Percentiles rank a stretch among this genome's conserved stretches.
Evolutionary conservation across 225 moss, liverwort and hornwort genomes (phyloP).

Genomic region (Physcomitrium patens): DNA sequence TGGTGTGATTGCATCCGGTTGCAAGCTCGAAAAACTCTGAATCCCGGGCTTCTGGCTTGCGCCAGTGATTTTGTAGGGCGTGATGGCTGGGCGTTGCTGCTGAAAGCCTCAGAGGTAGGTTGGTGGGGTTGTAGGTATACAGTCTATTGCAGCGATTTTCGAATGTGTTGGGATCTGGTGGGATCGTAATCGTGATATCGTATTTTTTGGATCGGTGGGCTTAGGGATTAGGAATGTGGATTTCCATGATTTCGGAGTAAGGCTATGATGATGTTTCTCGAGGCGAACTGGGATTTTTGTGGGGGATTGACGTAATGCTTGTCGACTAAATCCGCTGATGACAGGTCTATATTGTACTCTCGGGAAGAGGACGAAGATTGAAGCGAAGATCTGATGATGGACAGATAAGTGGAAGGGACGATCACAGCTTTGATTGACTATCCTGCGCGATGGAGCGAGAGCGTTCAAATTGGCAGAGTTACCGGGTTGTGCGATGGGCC

Average conservation of each 20-base stretch:
- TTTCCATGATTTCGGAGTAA: no score
- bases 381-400: slow-evolving; percentile 27
- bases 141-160: background rate
- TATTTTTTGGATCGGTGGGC: background rate
- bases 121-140: background rate
- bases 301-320: background rate
- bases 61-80: no score
- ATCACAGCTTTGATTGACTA: no score
- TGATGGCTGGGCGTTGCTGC: background rate
- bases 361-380: slow-evolving; percentile 2
- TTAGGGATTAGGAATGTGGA: slow-evolving; percentile 21
- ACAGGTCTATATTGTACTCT: slow-evolving; percentile 2
- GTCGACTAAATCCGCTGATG: background rate
- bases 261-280: no score
- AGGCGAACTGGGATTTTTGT: background rate
- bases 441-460: slow-evolving; percentile 46
- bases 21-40: no score
- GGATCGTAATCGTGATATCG: slow-evolving; percentile 4
- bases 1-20: no score
- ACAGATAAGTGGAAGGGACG: background rate
- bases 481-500: slow-evolving; percentile 64
- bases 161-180: slow-evolving; percentile 23
- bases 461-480: slow-evolving; percentile 49
- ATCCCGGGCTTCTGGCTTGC: no score
- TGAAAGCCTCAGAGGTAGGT: no score